A percentile compares a stretch with the other conserved stretches of the same genome.
These are phyloP conservation scores for Boletus chippewaensis DNA, from an alignment of 1,284 basidiomycete genomes.

Conservation along the genomic window DNA sequence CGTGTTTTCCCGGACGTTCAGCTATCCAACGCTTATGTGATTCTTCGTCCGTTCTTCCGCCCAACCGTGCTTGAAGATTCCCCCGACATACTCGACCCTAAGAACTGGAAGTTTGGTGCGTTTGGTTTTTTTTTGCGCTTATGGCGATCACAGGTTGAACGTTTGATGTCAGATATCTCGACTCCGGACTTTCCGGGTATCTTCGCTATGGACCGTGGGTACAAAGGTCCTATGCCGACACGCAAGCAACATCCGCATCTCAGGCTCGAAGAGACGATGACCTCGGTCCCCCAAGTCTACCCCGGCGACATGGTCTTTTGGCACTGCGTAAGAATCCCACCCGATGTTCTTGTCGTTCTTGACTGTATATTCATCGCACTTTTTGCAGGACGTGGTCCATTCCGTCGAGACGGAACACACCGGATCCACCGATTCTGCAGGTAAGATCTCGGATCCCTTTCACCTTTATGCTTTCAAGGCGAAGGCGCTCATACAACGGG, in stretches of 20 bases:
- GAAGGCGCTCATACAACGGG: not conserved
- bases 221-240: constrained; percentile 48
- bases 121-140: not conserved
- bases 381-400: constrained; percentile 61
- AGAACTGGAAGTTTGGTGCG: constrained; percentile 70
- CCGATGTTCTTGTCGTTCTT: not conserved
- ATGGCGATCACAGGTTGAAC: not conserved
- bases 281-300: constrained; percentile 62
- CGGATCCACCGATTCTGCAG: constrained; percentile 67
- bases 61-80: constrained; percentile 39
- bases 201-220: constrained; percentile 37
- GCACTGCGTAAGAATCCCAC: constrained; percentile 52
- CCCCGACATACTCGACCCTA: constrained; percentile 43
- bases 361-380: not conserved
- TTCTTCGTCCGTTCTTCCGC: constrained; percentile 80
- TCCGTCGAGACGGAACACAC: constrained; percentile 69
- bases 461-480: not conserved
- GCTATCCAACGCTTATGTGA: constrained; percentile 73
- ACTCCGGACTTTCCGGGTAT: constrained; percentile 58
- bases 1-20: constrained; percentile 71
- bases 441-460: constrained; percentile 29
- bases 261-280: constrained; percentile 64
- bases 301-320: constrained; percentile 86
- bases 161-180: constrained; percentile 40
- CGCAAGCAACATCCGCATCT: constrained; percentile 60